Base-by-base conservation (phyloP, 2,329 filamentous ascomycete genomes). In the Epichloe elymi region DNA sequence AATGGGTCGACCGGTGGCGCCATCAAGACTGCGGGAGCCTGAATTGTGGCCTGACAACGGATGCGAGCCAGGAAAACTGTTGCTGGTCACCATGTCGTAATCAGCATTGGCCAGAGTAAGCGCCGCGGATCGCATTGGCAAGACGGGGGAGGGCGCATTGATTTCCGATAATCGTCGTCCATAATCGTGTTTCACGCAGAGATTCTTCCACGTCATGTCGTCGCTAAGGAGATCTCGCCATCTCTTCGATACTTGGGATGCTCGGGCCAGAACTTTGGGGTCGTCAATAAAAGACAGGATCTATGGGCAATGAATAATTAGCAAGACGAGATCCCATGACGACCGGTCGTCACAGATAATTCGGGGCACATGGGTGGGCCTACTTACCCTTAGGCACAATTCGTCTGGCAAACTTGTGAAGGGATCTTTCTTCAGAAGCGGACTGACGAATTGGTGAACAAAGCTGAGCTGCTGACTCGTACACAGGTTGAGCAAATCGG, bases 211-310 rank as follows among this genome's bases (percentile, higher is more conserved):
- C 1, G 93, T 95, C 70, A 96, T 90, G 66, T 98, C 93, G 66
- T 98, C 93, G 63, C 86, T 91, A 47, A 98, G 76, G 7, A 98
- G 76, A 67, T 96, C 90, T 56, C 88, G 80, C 93, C 93, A 98
- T 65, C 90, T 80, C 57, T 83, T 83, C 50, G 93, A 98, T n/a
- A 98, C 93, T 66, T 97, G 91, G 5, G 91, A 95, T 49, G 93
- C 87, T 64, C 93, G 80, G 39, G 90, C 91, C 45, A 98, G 76
- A 3, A 94, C 94, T 65, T 90, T 93, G 1, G 93, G 90, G 63
- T 98, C 93, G 62, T 98, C 93, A 62, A 98, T 91, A 65, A 95
- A 98, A 42, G 91, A 95, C 48, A 98, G 75, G 57, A 98, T 87
- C 86, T 95, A 36, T 14, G 3, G 11, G 41, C 23, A 45, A 41